Evolutionary conservation across 345 rosid genomes (phyloP).

Genomic region (Raphanus raphanistrum): DNA sequence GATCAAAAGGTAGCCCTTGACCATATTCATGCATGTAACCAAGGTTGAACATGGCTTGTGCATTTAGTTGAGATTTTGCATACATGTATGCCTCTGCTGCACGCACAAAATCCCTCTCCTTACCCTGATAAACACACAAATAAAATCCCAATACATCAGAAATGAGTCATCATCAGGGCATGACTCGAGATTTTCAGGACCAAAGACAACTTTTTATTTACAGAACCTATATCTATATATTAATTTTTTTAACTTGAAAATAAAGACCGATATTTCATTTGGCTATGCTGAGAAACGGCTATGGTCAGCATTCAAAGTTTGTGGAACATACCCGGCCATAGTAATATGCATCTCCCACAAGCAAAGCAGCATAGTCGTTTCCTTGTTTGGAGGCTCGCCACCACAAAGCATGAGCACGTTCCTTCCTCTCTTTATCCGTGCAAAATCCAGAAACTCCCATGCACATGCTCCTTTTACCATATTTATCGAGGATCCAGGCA

Average conservation of each 20-base stretch:
- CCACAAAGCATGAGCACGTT: constrained; percentile 86
- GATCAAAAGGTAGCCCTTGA: constrained; percentile 81
- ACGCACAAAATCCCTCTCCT: constrained; percentile 72
- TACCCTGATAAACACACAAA: constrained; percentile 52
- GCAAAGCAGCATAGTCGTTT: constrained; percentile 88
- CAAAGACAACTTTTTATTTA: background rate
- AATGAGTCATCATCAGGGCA: background rate
- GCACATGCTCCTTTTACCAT: constrained; percentile 86
- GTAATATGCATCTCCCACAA: constrained; percentile 93
- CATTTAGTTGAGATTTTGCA: constrained; percentile 81
- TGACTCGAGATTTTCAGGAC: background rate
- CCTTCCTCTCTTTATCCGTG: constrained; percentile 73
- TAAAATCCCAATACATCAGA: background rate
- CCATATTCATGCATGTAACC: constrained; percentile 98
- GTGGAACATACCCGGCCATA: constrained; percentile 68
- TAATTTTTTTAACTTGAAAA: no score
- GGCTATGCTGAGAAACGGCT: background rate
- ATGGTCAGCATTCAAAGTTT: background rate
- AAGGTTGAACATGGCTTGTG: constrained; percentile 94
- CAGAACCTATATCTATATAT: background rate
- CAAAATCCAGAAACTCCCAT: constrained; percentile 84
- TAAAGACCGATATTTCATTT: background rate
- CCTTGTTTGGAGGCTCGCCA: constrained; percentile 98
- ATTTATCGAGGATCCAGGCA: constrained; percentile 94
- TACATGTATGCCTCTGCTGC: constrained; percentile 96